Evolutionary conservation across 345 rosid species (phyloP).

Genomic region (Dipteronia sinensis): DNA sequence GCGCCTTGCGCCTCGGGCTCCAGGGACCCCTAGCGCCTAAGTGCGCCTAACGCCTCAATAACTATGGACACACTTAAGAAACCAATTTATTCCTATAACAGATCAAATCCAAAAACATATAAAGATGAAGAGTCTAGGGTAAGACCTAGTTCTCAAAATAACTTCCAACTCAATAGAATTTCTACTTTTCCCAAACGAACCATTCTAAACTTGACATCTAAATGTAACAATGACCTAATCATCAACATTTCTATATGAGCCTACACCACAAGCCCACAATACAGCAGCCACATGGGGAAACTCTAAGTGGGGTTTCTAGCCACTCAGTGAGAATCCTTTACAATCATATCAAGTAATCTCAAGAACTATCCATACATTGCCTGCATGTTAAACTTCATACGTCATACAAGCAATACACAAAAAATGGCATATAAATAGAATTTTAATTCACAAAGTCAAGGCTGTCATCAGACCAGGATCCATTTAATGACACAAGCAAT

Average conservation of each 20-base stretch:
- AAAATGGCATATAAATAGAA: background rate
- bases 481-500: background rate
- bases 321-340: background rate
- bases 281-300: background rate
- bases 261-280: background rate
- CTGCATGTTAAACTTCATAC: background rate
- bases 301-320: background rate
- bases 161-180: background rate
- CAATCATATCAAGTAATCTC: background rate
- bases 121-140: too few relatives aligned
- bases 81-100: too few relatives aligned
- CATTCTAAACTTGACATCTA: slow-evolving; percentile 7
- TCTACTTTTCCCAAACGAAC: background rate
- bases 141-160: background rate
- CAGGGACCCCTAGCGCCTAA: too few relatives aligned
- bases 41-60: too few relatives aligned
- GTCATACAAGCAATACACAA: background rate
- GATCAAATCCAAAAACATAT: too few relatives aligned
- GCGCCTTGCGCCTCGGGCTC: too few relatives aligned
- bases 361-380: background rate
- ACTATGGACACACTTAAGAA: too few relatives aligned
- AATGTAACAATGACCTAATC: background rate
- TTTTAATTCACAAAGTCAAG: background rate
- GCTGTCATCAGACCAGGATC: background rate
- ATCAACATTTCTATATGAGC: background rate